These are phyloP conservation scores for Fennellomyces sp. DNA, from an alignment of 371 early-diverging fungal species.

Conservation along the genomic window DNA sequence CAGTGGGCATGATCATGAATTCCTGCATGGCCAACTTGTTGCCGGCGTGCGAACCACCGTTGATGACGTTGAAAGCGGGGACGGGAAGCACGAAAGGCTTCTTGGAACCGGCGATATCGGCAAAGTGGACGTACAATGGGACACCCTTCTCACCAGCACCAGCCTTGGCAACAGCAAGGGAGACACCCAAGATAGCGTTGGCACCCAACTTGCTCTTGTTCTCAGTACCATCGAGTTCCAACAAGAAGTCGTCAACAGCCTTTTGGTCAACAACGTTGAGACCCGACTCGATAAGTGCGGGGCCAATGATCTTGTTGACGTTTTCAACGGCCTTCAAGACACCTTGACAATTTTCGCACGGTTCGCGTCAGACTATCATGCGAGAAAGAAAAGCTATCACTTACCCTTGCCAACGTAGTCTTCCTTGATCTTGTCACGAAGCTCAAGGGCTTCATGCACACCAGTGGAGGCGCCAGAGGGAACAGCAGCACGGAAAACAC, in stretches of 20 bases:
- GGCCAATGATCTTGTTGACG: slow-evolving; percentile 89
- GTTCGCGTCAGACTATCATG: neutral
- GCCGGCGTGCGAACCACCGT: slow-evolving; percentile 99
- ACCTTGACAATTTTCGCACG: slow-evolving; percentile 46
- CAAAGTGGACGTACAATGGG: slow-evolving; percentile 93
- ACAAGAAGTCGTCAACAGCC: slow-evolving; percentile 91
- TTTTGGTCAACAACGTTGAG: slow-evolving; percentile 86
- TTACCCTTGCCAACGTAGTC: slow-evolving; percentile 95
- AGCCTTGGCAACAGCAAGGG: slow-evolving; percentile 95
- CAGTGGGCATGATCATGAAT: slow-evolving; percentile 99
- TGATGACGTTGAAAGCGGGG: slow-evolving; percentile 99
- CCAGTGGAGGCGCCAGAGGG: slow-evolving; percentile 99
- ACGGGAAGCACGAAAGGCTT: slow-evolving; percentile 94
- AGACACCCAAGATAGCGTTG: slow-evolving; percentile 99
- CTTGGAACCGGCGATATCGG: slow-evolving; percentile 83
- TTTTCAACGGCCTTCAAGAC: slow-evolving; percentile 93
- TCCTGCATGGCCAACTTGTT: slow-evolving; percentile 99
- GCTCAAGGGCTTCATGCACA: slow-evolving; percentile 98
- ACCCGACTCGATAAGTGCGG: slow-evolving; percentile 76
- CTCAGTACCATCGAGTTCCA: slow-evolving; percentile 91
- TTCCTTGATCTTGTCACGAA: slow-evolving; percentile 89
- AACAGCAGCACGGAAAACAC: slow-evolving; percentile 95
- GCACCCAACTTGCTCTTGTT: slow-evolving; percentile 98
- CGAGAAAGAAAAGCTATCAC: neutral
- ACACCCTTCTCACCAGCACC: slow-evolving; percentile 94